These are phyloP conservation scores for Debaryomyces tyrocola DNA, from an alignment of 805 yeast genomes.

Conservation along the genomic window DNA sequence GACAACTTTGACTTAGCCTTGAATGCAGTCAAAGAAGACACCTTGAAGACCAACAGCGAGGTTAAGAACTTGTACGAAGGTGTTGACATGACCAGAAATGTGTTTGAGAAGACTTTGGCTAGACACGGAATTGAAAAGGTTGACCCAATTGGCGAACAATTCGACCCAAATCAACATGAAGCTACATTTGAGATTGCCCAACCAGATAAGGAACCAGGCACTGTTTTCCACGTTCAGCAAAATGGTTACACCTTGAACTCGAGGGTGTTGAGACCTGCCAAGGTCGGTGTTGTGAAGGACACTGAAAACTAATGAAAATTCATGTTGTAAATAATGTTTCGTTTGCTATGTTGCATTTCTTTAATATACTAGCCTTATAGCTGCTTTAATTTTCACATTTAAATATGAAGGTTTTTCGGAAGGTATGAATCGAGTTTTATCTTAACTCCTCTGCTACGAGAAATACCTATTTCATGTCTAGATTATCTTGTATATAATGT, in stretches of 20 bases:
- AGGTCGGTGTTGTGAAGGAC: constrained; percentile 87
- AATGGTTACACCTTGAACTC: constrained; percentile 82
- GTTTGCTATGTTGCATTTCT: background rate
- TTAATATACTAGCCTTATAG: background rate
- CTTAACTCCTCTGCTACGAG: no score
- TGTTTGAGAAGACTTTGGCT: constrained; percentile 78
- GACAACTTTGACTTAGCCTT: constrained; percentile 91
- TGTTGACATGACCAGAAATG: constrained; percentile 83
- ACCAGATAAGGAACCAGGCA: constrained; percentile 87
- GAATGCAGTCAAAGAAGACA: constrained; percentile 65
- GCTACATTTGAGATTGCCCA: constrained; percentile 88
- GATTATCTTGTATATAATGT: no score
- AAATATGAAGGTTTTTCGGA: background rate
- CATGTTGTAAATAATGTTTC: constrained; percentile 4
- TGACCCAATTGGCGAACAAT: constrained; percentile 79
- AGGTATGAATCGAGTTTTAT: background rate
- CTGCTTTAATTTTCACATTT: background rate
- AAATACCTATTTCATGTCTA: no score
- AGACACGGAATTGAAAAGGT: constrained; percentile 80
- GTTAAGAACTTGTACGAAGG: constrained; percentile 81
- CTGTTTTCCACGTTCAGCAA: constrained; percentile 91
- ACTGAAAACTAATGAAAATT: constrained; percentile 6
- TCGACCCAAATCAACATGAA: constrained; percentile 91
- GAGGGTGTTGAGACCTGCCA: constrained; percentile 91
- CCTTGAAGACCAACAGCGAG: constrained; percentile 57